These are phyloP conservation scores for Botrytis aclada DNA, from an alignment of 2,329 filamentous ascomycete genomes.

Conservation along the genomic window DNA sequence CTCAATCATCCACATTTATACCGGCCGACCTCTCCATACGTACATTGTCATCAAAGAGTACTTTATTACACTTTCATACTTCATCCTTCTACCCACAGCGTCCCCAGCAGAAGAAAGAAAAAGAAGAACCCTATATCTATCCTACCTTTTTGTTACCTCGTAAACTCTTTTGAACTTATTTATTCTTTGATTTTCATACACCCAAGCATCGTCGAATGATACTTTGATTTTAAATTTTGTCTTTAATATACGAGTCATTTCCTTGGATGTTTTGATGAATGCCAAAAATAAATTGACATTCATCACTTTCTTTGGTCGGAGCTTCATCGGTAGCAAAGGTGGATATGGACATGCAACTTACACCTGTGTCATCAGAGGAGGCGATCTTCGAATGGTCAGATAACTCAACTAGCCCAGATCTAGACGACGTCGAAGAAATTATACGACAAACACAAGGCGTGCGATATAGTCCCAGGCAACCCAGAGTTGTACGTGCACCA, in stretches of 20 bases:
- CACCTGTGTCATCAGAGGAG: conserved; percentile 17
- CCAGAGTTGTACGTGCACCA: conserved; percentile 13
- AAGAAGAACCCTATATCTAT: not conserved
- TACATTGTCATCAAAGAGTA: not conserved
- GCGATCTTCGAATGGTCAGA: conserved; percentile 18
- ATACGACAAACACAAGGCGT: conserved; percentile 14
- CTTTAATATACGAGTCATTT: not conserved
- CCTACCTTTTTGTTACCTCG: not conserved
- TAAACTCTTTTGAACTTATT: not conserved
- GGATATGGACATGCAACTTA: conserved; percentile 19
- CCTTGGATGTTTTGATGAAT: not conserved
- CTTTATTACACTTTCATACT: not conserved
- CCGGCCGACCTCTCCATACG: not conserved
- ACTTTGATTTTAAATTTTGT: not conserved
- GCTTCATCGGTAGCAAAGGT: not conserved
- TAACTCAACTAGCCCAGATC: conserved; percentile 14
- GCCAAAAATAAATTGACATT: not conserved
- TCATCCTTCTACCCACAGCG: not conserved
- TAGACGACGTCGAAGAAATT: conserved; percentile 13
- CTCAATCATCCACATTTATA: not conserved
- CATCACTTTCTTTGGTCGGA: conserved; percentile 9
- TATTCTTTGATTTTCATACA: not conserved
- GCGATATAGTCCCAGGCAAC: not conserved
- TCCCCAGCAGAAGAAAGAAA: not conserved
- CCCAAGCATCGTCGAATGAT: not conserved